Base-by-base conservation (phyloP, 2,329 filamentous ascomycete species). In the Pseudocercospora musae region DNA sequence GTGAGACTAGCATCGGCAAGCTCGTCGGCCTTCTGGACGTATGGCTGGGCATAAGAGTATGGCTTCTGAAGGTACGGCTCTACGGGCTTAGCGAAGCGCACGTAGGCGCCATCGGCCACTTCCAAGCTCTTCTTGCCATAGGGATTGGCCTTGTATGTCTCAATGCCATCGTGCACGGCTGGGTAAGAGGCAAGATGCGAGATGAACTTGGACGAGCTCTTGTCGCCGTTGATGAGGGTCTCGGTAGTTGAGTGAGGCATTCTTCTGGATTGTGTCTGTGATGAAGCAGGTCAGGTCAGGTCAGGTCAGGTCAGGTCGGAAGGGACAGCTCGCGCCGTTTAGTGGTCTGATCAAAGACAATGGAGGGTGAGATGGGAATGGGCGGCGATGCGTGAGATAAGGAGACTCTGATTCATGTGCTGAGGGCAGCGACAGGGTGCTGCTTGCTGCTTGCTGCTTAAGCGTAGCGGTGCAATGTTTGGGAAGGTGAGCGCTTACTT, bases 61-160 rank as follows among this genome's bases (percentile, higher is more conserved):
- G 93, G 92, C 70, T 85, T 90, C 71, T 87, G 78, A 71, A 97
- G 81, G 78, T 91, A 92, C 27, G 91, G 90, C 59, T 94, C 79
- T 66, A 96, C 79, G 20, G 92, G 91, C 69, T 88, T 89, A 75
- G 89, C 89, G 72, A 96, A 84, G 67, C 85, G 87, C 74, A 87
- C 81, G 82, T 93, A 96, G 71, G 88, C 88, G 64, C 87, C 85
- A 74, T 90, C 85, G 76, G 89, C 85, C 66, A 95, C 79, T 71
- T 89, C 83, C 74, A 97, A 81, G 48, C 92, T 93, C 79, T 89
- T 92, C 76, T 92, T 88, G 74, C 91, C 93, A 74, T 91, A 89
- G 56, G 91, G 88, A 79, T 94, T 91, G 74, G 85, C 81, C 79
- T 92, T 91, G 84, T 96, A 89, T 74, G 86, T 87, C 64, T 85